Evolutionary conservation across 345 rosid genomes (phyloP), one percentile per base, ranked within the genome.

Genomic region (Eucalyptus tenuipes): DNA sequence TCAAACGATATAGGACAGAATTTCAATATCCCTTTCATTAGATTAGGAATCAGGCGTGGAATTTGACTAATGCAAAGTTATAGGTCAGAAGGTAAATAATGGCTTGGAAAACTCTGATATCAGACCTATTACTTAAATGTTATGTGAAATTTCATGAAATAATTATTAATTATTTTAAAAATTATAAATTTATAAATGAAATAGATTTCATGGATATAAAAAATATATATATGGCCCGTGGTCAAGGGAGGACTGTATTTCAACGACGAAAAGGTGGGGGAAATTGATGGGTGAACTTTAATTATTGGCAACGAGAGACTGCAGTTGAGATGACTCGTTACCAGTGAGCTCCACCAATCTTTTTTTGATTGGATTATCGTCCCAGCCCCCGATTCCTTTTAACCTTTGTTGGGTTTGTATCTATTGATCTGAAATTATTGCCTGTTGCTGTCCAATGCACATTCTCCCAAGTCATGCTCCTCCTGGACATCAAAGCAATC

Each of bases 111-210:
- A 9, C 2, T 16, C 1, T 17, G 7, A 27, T 5, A 59, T 27
- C 1, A 5, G 0, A 27, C 1, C 0, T 27, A 3, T 59, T 10
- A 6, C 0, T 27, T 12, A 2, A 5, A 13, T 59, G 6, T 59
- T 0, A 5, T 0, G 6, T 12, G 16, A 59, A 1, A 59, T 27
- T 59, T 59, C 2, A 27, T 27, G 7, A 27, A 59, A 59, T 59
- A 11, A 55, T 55, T 9, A 24, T 24, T 24, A 55, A 55, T 24
- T 24, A 55, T 55, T 24, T 13, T 55, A 27, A 59, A 59, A 27
- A 5, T 8, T 25, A 10, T 57, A 7, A n/a, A 66, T 15, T 31
- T 31, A 8, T 31, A 16, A 16, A 7, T 66, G 20, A 66, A 8
- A 16, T 3, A 27, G 18, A n/a, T 66, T 8, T 3, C 40, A 2